Evolutionary conservation across 306 rosid species (phyloP).

Genomic region (Ziziphus jujuba): DNA sequence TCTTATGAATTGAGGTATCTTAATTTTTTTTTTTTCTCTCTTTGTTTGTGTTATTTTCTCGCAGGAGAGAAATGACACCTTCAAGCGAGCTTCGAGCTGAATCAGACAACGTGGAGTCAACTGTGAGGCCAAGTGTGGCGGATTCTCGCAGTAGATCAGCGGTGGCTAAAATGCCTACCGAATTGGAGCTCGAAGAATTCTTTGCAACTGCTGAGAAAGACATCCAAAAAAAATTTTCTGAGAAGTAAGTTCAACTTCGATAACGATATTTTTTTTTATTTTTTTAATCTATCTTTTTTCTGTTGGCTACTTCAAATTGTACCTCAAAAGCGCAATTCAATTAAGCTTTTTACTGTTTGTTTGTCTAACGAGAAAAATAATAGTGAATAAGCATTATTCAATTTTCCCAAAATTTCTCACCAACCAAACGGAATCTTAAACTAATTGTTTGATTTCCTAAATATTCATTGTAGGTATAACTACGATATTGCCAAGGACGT

Average conservation of each 20-base stretch:
- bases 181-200: slow-evolving; percentile 77
- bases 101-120: slow-evolving; percentile 39
- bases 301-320: neutral
- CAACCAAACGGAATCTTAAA: neutral
- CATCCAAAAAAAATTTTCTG: slow-evolving; percentile 49
- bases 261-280: neutral
- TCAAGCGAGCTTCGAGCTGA: slow-evolving; percentile 44
- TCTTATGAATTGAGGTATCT: slow-evolving; percentile 15
- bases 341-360: slow-evolving; percentile 6
- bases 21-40: slow-evolving; percentile 13
- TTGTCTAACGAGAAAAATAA: slow-evolving; percentile 11
- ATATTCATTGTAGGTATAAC: slow-evolving; percentile 61
- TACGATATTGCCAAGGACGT: slow-evolving; percentile 68
- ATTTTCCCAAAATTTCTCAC: slow-evolving; percentile 11
- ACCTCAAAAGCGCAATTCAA: neutral
- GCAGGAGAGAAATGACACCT: slow-evolving; percentile 69
- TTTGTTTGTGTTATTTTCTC: slow-evolving; percentile 7
- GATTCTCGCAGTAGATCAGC: slow-evolving; percentile 37
- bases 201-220: slow-evolving; percentile 67
- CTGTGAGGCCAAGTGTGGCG: slow-evolving; percentile 29
- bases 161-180: slow-evolving; percentile 53
- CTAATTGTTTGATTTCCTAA: neutral
- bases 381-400: neutral
- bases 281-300: no score
- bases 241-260: slow-evolving; percentile 48